These are phyloP conservation scores for Cytospora schulzeri DNA, from an alignment of 2,329 filamentous ascomycete genomes.

Conservation along the genomic window DNA sequence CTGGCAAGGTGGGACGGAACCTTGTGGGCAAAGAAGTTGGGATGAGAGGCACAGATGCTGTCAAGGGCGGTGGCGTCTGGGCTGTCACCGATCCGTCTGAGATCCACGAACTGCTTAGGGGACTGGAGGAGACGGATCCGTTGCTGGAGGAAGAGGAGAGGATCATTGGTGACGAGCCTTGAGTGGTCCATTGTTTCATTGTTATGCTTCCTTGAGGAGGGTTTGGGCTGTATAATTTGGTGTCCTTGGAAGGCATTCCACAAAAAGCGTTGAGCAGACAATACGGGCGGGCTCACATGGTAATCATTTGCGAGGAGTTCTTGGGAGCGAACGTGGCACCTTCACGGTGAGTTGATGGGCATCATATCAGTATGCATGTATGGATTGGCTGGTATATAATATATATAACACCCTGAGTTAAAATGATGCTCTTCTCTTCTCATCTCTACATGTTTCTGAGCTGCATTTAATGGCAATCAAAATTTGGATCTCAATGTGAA, in stretches of 20 bases:
- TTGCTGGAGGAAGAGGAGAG: constrained; percentile 51
- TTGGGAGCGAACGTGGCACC: background rate
- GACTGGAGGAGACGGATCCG: constrained; percentile 65
- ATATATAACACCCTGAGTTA: no score
- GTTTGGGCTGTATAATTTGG: background rate
- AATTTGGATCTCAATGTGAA: no score
- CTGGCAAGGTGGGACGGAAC: constrained; percentile 90
- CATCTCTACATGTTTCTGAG: no score
- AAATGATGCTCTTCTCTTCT: no score
- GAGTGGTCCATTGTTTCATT: background rate
- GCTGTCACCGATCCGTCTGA: constrained; percentile 80
- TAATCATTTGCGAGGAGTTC: background rate
- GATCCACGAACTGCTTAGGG: constrained; percentile 68
- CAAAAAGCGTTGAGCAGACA: background rate
- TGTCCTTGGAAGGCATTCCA: background rate
- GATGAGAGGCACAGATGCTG: constrained; percentile 73
- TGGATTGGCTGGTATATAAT: background rate
- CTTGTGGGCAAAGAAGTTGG: constrained; percentile 94
- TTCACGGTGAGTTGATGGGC: background rate
- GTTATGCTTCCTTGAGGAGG: background rate
- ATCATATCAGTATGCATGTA: background rate
- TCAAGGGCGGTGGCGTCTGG: constrained; percentile 92
- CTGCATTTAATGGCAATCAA: no score
- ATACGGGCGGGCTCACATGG: background rate
- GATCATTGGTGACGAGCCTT: constrained; percentile 27